A percentile compares a stretch with the other conserved stretches of the same genome.
Conservation (phyloP, 2,329 filamentous ascomycete genomes). For the Amauroascus niger region DNA sequence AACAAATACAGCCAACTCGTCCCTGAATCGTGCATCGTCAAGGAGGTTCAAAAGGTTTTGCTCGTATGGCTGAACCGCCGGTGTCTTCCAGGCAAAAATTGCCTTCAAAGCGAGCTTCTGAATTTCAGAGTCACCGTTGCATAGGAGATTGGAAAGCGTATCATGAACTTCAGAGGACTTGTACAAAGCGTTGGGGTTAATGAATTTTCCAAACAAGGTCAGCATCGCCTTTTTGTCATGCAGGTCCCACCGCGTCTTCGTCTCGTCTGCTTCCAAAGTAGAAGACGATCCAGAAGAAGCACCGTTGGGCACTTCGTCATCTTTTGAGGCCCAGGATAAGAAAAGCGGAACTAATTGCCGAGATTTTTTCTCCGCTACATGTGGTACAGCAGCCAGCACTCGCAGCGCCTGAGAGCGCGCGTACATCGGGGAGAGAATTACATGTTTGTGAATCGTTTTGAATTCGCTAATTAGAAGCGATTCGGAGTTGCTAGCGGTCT, state of each 20-base stretch:
- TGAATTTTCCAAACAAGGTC: conserved; percentile 70
- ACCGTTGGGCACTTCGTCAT: conserved; percentile 27
- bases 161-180: conserved; percentile 65
- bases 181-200: conserved; percentile 76
- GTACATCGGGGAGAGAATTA: conserved; percentile 32
- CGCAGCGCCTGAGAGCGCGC: conserved; percentile 70
- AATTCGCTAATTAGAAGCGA: conserved; percentile 56
- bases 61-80: conserved; percentile 64
- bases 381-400: conserved; percentile 62
- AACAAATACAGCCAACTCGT: conserved; percentile 84
- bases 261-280: conserved; percentile 18
- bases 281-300: background rate
- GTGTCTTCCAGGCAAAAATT: conserved; percentile 79
- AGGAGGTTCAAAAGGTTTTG: conserved; percentile 79
- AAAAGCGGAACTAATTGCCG: conserved; percentile 77
- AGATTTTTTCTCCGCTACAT: conserved; percentile 75
- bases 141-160: conserved; percentile 63
- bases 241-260: conserved; percentile 34
- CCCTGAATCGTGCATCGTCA: conserved; percentile 83
- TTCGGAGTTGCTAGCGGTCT: conserved; percentile 45
- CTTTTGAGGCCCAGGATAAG: conserved; percentile 62
- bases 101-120: conserved; percentile 78
- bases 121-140: conserved; percentile 82
- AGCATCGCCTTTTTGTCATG: conserved; percentile 75
- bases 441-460: conserved; percentile 47